phyloP scores from a whole-genome alignment of 1,284 basidiomycete genomes.

The Malassezia nana region DNA sequence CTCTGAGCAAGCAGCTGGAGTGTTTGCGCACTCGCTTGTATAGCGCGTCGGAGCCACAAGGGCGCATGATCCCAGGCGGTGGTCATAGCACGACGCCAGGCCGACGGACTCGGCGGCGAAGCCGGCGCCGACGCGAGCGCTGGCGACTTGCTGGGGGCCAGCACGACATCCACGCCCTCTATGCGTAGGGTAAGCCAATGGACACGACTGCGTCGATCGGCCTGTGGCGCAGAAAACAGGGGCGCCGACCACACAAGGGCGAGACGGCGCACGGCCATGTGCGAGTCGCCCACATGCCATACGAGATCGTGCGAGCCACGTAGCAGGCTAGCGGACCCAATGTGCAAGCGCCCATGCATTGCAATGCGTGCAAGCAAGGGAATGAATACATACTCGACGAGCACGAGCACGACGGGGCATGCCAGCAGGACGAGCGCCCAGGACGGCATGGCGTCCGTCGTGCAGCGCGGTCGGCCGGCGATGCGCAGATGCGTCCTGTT shows the following conservation, averaged over 20 bases:
- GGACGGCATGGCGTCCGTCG: neutral
- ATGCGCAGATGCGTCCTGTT: neutral
- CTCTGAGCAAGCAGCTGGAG: neutral
- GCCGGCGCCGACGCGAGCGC: neutral
- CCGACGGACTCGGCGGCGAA: neutral
- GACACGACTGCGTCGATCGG: neutral
- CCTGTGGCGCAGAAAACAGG: no score
- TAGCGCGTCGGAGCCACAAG: neutral
- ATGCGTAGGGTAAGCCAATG: slow-evolving; percentile 1
- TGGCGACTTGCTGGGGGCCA: neutral
- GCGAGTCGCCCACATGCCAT: neutral
- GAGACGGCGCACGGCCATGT: neutral
- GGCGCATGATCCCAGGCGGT: neutral
- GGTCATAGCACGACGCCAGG: no score
- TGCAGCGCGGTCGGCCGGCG: neutral
- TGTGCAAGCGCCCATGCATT: slow-evolving; percentile 4
- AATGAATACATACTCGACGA: slow-evolving; percentile 1
- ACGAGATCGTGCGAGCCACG: slow-evolving; percentile 7
- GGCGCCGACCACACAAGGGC: slow-evolving; percentile 1
- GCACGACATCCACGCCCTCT: neutral
- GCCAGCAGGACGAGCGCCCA: slow-evolving; percentile 5
- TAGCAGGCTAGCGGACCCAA: slow-evolving; percentile 2
- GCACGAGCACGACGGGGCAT: neutral
- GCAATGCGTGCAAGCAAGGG: neutral
- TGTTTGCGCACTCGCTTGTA: neutral